Evolutionary conservation across 768 basidiomycete species (phyloP).

Genomic region (Leccinum imitatum): DNA sequence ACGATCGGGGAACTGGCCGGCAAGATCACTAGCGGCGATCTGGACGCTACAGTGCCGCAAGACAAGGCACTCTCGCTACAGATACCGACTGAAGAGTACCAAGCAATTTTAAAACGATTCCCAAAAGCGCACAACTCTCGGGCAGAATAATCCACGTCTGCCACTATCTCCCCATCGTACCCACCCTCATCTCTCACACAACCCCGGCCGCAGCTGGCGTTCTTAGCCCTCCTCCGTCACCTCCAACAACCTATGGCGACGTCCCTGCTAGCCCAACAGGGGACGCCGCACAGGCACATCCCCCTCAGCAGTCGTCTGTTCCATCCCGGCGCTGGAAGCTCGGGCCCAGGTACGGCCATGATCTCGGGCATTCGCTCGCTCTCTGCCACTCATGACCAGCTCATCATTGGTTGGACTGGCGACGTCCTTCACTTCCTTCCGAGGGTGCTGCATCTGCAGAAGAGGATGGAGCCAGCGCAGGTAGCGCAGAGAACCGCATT

Average conservation of each 20-base stretch:
- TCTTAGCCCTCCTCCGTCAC: slow-evolving; percentile 76
- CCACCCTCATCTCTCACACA: slow-evolving; percentile 50
- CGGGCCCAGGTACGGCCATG: slow-evolving; percentile 85
- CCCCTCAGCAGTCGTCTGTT: slow-evolving; percentile 11
- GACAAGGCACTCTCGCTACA: background rate
- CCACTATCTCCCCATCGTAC: slow-evolving; percentile 82
- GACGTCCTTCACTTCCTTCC: slow-evolving; percentile 61
- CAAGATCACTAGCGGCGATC: slow-evolving; percentile 6
- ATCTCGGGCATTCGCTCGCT: slow-evolving; percentile 89
- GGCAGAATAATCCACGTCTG: slow-evolving; percentile 91
- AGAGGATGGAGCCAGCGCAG: slow-evolving; percentile 11
- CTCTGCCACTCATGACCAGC: slow-evolving; percentile 79
- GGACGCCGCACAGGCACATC: slow-evolving; percentile 3
- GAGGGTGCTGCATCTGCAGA: slow-evolving; percentile 31
- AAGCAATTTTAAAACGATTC: slow-evolving; percentile 15
- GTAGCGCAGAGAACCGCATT: slow-evolving; percentile 37
- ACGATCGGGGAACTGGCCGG: slow-evolving; percentile 27
- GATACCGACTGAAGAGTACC: slow-evolving; percentile 14
- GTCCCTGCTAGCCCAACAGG: slow-evolving; percentile 38
- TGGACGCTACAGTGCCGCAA: background rate
- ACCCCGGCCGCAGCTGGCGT: slow-evolving; percentile 43
- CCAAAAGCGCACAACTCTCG: slow-evolving; percentile 61
- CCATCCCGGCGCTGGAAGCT: slow-evolving; percentile 64
- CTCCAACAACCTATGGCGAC: slow-evolving; percentile 57
- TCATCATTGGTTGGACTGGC: slow-evolving; percentile 93